Evolutionary conservation across 1,284 basidiomycete genomes (phyloP).

Genomic region (Trametes pubescens): DNA sequence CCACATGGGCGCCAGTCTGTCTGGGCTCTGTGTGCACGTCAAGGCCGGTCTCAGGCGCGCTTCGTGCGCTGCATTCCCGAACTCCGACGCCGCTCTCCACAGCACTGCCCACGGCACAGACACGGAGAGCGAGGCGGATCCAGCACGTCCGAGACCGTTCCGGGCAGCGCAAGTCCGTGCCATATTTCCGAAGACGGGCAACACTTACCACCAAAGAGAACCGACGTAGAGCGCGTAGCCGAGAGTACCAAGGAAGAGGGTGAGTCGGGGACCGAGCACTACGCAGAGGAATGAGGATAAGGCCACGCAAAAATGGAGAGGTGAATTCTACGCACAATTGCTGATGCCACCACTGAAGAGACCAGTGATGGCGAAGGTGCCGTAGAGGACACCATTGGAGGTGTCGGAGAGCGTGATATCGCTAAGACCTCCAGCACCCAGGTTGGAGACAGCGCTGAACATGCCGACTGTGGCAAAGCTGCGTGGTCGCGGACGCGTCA

Average conservation of each 20-base stretch:
- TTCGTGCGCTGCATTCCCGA: background rate
- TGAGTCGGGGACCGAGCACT: constrained; percentile 56
- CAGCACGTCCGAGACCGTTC: background rate
- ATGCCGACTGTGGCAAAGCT: constrained; percentile 56
- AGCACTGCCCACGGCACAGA: background rate
- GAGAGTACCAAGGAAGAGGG: constrained; percentile 56
- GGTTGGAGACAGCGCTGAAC: constrained; percentile 57
- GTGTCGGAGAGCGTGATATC: constrained; percentile 52
- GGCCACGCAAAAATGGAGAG: background rate
- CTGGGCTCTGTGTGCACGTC: constrained; percentile 4
- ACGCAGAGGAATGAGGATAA: constrained; percentile 34
- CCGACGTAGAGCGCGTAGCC: constrained; percentile 61
- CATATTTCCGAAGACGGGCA: background rate
- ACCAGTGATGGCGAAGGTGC: constrained; percentile 53
- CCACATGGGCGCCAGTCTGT: background rate
- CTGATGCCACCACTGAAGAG: constrained; percentile 56
- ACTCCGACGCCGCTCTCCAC: constrained; percentile 1
- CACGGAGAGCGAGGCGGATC: background rate
- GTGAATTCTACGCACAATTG: constrained; percentile 47
- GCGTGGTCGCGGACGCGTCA: constrained; percentile 7
- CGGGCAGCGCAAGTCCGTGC: background rate
- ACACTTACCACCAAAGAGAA: constrained; percentile 49
- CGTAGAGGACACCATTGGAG: constrained; percentile 56
- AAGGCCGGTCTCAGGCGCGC: constrained; percentile 6
- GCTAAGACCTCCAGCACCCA: constrained; percentile 56